A percentile compares a stretch with the other conserved stretches of the same genome.
These are phyloP conservation scores for Neophaeococcomyces mojaviensis DNA, from an alignment of 2,329 filamentous ascomycete species.

Conservation along the genomic window DNA sequence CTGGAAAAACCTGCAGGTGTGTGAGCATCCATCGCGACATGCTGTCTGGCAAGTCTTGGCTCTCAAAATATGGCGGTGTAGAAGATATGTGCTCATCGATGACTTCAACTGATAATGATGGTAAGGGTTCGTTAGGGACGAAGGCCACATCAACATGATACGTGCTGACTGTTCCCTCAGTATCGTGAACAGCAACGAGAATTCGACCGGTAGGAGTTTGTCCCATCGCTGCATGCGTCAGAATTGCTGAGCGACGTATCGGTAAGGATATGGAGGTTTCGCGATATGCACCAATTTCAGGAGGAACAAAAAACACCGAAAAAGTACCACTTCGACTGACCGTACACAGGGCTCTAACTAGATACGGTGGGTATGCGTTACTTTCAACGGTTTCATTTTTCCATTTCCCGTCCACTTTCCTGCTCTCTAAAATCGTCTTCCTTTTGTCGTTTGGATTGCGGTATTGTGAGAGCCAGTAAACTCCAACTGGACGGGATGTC, in stretches of 20 bases:
- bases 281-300: constrained; percentile 59
- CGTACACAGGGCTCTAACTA: constrained; percentile 59
- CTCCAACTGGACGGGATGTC: constrained; percentile 68
- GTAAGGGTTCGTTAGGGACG: constrained; percentile 24
- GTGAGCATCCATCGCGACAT: constrained; percentile 55
- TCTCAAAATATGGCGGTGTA: constrained; percentile 27
- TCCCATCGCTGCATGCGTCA: constrained; percentile 39
- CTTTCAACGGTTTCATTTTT: constrained; percentile 61
- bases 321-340: constrained; percentile 68
- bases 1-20: constrained; percentile 64
- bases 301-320: constrained; percentile 64
- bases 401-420: constrained; percentile 58
- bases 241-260: constrained; percentile 13
- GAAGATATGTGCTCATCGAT: constrained; percentile 21
- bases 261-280: constrained; percentile 50
- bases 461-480: constrained; percentile 71
- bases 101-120: constrained; percentile 32
- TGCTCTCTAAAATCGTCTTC: constrained; percentile 37
- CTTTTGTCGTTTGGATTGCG: constrained; percentile 28
- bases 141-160: constrained; percentile 10
- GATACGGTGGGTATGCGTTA: constrained; percentile 55
- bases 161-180: constrained; percentile 13
- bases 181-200: constrained; percentile 17
- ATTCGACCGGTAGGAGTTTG: constrained; percentile 26
- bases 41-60: constrained; percentile 6